Evolutionary conservation across 345 rosid genomes (phyloP).

Genomic region (Raphanus sativus): DNA sequence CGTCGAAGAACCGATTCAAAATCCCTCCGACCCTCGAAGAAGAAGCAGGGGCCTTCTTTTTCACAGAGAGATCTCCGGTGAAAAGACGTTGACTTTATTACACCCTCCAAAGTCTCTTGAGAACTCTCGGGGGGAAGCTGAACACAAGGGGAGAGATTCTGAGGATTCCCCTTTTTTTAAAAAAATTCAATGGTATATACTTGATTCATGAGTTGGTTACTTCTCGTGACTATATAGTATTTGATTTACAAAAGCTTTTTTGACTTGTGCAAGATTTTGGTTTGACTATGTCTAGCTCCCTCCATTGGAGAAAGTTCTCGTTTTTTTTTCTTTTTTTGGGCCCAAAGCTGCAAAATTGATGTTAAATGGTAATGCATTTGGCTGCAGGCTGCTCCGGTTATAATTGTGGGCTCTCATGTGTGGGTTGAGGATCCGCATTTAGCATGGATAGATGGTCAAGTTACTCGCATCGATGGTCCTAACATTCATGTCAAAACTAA

Average conservation of each 20-base stretch:
- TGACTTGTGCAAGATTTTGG: constrained; percentile 7
- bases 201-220: too few relatives aligned
- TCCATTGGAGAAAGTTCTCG: background rate
- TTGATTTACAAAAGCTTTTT: background rate
- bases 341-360: background rate
- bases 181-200: too few relatives aligned
- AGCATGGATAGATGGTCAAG: constrained; percentile 81
- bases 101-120: background rate
- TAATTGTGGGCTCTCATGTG: constrained; percentile 78
- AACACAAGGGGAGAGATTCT: background rate
- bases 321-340: background rate
- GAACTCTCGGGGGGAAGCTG: background rate
- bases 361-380: constrained; percentile 11
- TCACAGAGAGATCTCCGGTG: constrained; percentile 5
- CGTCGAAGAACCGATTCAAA: constrained; percentile 16
- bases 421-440: constrained; percentile 77
- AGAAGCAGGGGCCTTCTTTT: background rate
- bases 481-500: constrained; percentile 52
- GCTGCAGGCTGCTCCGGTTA: constrained; percentile 66
- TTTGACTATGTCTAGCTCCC: constrained; percentile 19
- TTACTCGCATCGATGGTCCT: constrained; percentile 49
- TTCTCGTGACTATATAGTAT: background rate
- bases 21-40: background rate
- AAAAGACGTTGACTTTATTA: constrained; percentile 25
- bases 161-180: too few relatives aligned